Evolutionary conservation across 164 flowering plant species (phyloP).

Genomic region (Annona cherimola): DNA sequence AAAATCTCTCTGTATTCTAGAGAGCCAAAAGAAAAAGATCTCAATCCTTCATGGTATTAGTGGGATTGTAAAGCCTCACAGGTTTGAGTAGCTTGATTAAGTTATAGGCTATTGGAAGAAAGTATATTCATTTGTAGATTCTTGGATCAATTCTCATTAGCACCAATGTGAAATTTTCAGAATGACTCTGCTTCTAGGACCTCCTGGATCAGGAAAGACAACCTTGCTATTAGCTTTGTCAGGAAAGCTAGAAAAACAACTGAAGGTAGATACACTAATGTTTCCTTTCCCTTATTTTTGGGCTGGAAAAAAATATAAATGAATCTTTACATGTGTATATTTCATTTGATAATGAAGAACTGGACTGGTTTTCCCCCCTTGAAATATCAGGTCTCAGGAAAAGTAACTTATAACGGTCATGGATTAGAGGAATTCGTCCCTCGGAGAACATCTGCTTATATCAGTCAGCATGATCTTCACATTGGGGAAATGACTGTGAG

Average conservation of each 20-base stretch:
- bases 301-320: not conserved
- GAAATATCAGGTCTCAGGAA: slow-evolving; percentile 37
- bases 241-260: slow-evolving; percentile 36
- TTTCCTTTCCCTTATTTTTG: not conserved
- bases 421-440: slow-evolving; percentile 62
- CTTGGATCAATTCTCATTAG: too few relatives aligned
- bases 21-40: too few relatives aligned
- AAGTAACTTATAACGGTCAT: slow-evolving; percentile 63
- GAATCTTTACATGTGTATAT: too few relatives aligned
- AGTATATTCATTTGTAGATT: too few relatives aligned
- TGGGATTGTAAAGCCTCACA: too few relatives aligned
- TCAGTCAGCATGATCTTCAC: slow-evolving; percentile 57
- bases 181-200: slow-evolving; percentile 41
- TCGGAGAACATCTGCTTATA: slow-evolving; percentile 55
- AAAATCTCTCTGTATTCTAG: too few relatives aligned
- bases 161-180: slow-evolving; percentile 5
- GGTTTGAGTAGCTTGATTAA: too few relatives aligned
- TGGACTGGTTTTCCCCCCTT: not conserved
- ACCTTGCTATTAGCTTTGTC: slow-evolving; percentile 43
- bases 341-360: not conserved
- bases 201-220: slow-evolving; percentile 56
- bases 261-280: slow-evolving; percentile 4
- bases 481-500: slow-evolving; percentile 57
- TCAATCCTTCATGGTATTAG: too few relatives aligned
- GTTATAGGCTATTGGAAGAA: too few relatives aligned